Evolutionary conservation across 345 rosid genomes (phyloP).

Genomic region (Eucalyptus polybractea): DNA sequence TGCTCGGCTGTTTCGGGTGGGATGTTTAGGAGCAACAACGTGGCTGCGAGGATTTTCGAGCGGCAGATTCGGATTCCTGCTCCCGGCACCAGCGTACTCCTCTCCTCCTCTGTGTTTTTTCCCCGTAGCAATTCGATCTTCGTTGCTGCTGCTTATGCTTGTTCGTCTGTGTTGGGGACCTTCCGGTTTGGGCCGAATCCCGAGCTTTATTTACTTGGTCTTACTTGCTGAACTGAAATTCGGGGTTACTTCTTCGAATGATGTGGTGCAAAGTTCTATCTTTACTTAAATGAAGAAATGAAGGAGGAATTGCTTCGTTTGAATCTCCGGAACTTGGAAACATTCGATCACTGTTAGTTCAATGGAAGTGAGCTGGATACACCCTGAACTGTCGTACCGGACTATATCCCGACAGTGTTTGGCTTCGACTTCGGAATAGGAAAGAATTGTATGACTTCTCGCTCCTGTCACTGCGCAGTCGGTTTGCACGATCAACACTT

Average conservation of each 20-base stretch:
- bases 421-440: background rate
- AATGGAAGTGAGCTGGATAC: background rate
- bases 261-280: background rate
- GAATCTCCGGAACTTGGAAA: background rate
- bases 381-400: background rate
- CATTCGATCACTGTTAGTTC: background rate
- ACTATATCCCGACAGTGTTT: background rate
- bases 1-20: background rate
- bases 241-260: background rate
- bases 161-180: background rate
- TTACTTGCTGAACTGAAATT: background rate
- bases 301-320: background rate
- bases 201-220: background rate
- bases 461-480: background rate
- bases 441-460: background rate
- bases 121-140: background rate
- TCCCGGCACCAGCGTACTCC: conserved; percentile 58
- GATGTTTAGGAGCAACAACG: conserved; percentile 60
- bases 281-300: background rate
- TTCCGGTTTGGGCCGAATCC: background rate
- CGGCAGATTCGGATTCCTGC: conserved; percentile 65
- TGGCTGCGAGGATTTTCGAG: conserved; percentile 72
- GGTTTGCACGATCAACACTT: background rate
- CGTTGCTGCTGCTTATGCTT: background rate
- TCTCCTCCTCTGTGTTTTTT: background rate